Evolutionary conservation across 2,329 filamentous ascomycete species (phyloP).

Genomic region (Pseudopyrenochaeta lycopersici): DNA sequence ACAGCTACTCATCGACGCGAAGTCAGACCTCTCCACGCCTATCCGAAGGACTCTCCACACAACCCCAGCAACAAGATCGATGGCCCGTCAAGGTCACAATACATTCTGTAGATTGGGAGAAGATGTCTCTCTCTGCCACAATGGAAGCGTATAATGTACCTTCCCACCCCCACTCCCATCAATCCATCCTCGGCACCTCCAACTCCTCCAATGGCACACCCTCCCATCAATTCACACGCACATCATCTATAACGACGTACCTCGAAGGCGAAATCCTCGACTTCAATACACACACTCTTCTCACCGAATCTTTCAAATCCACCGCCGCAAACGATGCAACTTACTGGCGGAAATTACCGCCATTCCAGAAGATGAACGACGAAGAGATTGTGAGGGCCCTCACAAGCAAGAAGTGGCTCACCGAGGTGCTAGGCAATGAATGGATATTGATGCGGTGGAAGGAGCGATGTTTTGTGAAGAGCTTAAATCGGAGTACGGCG

Average conservation of each 20-base stretch:
- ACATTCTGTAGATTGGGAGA: slow-evolving; percentile 67
- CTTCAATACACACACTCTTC: slow-evolving; percentile 60
- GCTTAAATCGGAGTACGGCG: slow-evolving; percentile 28
- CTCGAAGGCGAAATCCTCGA: slow-evolving; percentile 76
- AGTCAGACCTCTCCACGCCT: slow-evolving; percentile 23
- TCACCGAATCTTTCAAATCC: slow-evolving; percentile 60
- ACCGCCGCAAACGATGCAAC: slow-evolving; percentile 55
- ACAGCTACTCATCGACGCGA: slow-evolving; percentile 40
- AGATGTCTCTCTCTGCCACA: slow-evolving; percentile 71
- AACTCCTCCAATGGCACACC: not conserved
- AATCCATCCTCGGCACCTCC: slow-evolving; percentile 32
- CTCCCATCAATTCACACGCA: slow-evolving; percentile 37
- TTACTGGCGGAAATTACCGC: slow-evolving; percentile 60
- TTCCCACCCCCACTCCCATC: slow-evolving; percentile 49
- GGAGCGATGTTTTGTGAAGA: slow-evolving; percentile 59
- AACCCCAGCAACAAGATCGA: slow-evolving; percentile 59
- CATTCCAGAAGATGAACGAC: slow-evolving; percentile 52
- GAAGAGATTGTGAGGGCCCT: slow-evolving; percentile 55
- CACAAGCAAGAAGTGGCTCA: slow-evolving; percentile 49
- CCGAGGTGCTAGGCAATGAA: slow-evolving; percentile 51
- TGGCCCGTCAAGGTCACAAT: slow-evolving; percentile 75
- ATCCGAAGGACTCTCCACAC: slow-evolving; percentile 28
- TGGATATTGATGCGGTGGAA: slow-evolving; percentile 68
- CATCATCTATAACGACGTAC: slow-evolving; percentile 67
- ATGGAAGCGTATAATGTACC: slow-evolving; percentile 77